A percentile compares a stretch with the other conserved stretches of the same genome.
Evolutionary conservation across 805 yeast species (phyloP).

Genomic region (Lipomyces yamanashiensis): DNA sequence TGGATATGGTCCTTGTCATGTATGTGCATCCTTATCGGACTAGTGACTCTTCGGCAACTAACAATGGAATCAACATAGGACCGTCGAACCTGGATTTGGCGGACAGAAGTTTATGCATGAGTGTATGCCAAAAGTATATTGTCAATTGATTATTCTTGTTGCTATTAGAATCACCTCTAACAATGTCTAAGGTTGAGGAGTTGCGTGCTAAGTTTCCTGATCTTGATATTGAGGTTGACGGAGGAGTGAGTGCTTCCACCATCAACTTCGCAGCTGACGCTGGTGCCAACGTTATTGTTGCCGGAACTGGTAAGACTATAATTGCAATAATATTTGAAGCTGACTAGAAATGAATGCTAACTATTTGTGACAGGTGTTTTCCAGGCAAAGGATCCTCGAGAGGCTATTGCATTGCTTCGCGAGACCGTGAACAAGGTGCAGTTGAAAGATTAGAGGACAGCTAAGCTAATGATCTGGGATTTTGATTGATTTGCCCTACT

Average conservation of each 20-base stretch:
- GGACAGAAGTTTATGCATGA: constrained; percentile 95
- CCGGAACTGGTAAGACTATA: constrained; percentile 60
- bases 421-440: constrained; percentile 54
- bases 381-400: constrained; percentile 77
- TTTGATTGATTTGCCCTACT: no score
- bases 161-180: not conserved
- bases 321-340: not conserved
- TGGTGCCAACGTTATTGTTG: constrained; percentile 97
- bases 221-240: constrained; percentile 92
- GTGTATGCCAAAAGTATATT: constrained; percentile 87
- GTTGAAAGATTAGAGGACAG: constrained; percentile 6
- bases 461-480: not conserved
- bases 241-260: constrained; percentile 88
- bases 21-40: constrained; percentile 2
- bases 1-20: constrained; percentile 97
- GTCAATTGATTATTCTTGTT: no score
- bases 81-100: constrained; percentile 99
- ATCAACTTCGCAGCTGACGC: constrained; percentile 89
- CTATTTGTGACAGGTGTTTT: constrained; percentile 60
- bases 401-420: constrained; percentile 72
- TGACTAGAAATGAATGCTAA: not conserved
- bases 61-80: constrained; percentile 42
- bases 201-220: constrained; percentile 76
- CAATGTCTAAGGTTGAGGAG: constrained; percentile 51
- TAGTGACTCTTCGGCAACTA: not conserved